Conservation (phyloP, 192 early-diverging fungal genomes). For the Backusella luteola region DNA sequence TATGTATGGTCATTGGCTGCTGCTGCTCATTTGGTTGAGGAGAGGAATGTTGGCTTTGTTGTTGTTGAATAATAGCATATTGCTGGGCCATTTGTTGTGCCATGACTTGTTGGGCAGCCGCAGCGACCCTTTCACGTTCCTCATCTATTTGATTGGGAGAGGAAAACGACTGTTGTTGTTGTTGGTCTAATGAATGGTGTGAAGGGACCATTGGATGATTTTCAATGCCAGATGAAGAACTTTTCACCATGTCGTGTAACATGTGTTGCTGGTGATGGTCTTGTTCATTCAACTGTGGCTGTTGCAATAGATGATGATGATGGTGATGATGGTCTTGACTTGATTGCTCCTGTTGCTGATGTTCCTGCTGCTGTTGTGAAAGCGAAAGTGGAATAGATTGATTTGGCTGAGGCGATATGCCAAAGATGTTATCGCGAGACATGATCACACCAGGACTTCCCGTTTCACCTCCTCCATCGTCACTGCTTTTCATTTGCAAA, state of each 20-base stretch:
- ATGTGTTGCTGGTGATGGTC: background rate
- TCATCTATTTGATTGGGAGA: slow-evolving; percentile 11
- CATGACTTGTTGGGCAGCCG: background rate
- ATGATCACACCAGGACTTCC: background rate
- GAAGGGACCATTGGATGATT: slow-evolving; percentile 17
- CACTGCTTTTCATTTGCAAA: background rate
- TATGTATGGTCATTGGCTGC: background rate
- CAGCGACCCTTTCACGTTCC: slow-evolving; percentile 11
- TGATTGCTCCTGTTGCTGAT: background rate
- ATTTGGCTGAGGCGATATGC: background rate
- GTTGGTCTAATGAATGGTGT: slow-evolving; percentile 12
- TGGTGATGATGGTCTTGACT: background rate
- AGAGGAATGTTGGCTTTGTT: background rate
- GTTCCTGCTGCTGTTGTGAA: background rate
- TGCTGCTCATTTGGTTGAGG: background rate
- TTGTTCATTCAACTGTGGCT: background rate
- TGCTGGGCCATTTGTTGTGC: slow-evolving; percentile 8
- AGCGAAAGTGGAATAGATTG: background rate
- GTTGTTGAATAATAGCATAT: slow-evolving; percentile 1
- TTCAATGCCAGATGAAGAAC: slow-evolving; percentile 11
- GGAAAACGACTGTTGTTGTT: background rate
- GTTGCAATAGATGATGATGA: background rate
- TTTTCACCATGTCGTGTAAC: slow-evolving; percentile 8
- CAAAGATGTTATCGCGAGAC: background rate
- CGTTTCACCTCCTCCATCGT: background rate